Evolutionary conservation across 176 grass and related monocot genomes (phyloP).

Genomic region (barley (Hordeum vulgare)): DNA sequence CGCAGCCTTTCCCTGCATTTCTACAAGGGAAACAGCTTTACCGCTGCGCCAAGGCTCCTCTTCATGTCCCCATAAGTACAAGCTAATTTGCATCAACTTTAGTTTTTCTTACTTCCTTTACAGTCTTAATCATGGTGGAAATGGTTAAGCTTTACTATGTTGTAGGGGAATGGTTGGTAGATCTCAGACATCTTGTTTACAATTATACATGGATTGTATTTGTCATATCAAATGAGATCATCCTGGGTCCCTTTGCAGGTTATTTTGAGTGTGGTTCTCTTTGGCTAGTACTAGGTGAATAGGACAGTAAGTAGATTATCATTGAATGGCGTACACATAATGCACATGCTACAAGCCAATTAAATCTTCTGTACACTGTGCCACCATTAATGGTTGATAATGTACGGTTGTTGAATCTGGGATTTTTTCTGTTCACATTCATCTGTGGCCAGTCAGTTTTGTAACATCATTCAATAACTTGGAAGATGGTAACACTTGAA

Average conservation of each 20-base stretch:
- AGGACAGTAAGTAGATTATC: constrained; percentile 9
- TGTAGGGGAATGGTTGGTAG: not conserved
- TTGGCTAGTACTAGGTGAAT: constrained; percentile 8
- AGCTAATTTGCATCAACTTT: not conserved
- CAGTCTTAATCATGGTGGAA: not conserved
- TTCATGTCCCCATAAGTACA: not conserved
- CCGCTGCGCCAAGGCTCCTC: too few relatives aligned
- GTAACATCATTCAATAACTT: not conserved
- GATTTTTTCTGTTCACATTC: not conserved
- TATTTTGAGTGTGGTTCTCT: constrained; percentile 13
- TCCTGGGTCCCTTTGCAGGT: not conserved
- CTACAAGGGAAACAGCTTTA: too few relatives aligned
- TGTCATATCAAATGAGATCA: constrained; percentile 4
- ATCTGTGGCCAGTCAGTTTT: not conserved
- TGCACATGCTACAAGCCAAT: constrained; percentile 27
- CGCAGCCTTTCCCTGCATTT: too few relatives aligned
- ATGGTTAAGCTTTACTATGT: not conserved
- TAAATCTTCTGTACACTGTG: constrained; percentile 9
- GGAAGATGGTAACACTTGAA: constrained; percentile 13
- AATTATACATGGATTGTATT: not conserved
- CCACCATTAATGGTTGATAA: constrained; percentile 7
- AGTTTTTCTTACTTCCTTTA: not conserved
- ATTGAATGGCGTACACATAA: constrained; percentile 17
- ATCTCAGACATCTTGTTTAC: not conserved
- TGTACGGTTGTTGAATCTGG: not conserved